Percentiles rank a stretch among this genome's conserved stretches.
Conservation (phyloP, 495 filamentous ascomycete genomes). For the Penicillium taxi region DNA sequence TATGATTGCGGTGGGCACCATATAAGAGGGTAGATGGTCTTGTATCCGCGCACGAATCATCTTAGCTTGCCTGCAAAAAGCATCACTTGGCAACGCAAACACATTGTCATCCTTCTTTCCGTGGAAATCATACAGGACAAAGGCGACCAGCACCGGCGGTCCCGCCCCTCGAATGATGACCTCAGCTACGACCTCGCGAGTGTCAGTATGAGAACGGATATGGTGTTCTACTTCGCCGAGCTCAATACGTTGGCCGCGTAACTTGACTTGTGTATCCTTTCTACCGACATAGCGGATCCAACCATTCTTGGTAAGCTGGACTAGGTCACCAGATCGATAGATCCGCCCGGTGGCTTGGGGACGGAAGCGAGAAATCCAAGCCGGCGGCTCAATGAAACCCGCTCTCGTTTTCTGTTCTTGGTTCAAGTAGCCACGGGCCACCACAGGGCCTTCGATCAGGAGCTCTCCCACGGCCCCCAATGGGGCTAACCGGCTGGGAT, state of each 20-base stretch:
- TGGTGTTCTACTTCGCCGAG: constrained; percentile 30
- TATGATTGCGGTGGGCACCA: background rate
- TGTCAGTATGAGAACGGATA: background rate
- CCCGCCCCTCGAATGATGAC: background rate
- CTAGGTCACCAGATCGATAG: constrained; percentile 28
- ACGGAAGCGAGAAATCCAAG: constrained; percentile 1
- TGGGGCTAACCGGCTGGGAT: constrained; percentile 41
- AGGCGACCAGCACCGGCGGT: background rate
- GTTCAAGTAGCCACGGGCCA: constrained; percentile 45
- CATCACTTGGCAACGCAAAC: background rate
- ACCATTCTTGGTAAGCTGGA: constrained; percentile 9
- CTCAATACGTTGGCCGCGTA: constrained; percentile 37
- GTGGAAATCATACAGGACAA: background rate
- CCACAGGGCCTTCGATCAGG: constrained; percentile 45
- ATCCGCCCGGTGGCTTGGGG: constrained; percentile 5
- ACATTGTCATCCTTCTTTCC: background rate
- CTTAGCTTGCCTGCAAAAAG: background rate
- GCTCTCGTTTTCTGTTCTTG: constrained; percentile 34
- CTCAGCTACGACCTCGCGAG: background rate
- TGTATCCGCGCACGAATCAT: background rate
- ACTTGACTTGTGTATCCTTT: constrained; percentile 32
- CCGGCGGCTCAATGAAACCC: constrained; percentile 28
- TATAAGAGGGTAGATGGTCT: background rate
- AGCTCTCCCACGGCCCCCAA: constrained; percentile 49
- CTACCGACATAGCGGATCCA: constrained; percentile 17